Evolutionary conservation across 306 rosid species (phyloP).

Genomic region (Cucurbita moschata): DNA sequence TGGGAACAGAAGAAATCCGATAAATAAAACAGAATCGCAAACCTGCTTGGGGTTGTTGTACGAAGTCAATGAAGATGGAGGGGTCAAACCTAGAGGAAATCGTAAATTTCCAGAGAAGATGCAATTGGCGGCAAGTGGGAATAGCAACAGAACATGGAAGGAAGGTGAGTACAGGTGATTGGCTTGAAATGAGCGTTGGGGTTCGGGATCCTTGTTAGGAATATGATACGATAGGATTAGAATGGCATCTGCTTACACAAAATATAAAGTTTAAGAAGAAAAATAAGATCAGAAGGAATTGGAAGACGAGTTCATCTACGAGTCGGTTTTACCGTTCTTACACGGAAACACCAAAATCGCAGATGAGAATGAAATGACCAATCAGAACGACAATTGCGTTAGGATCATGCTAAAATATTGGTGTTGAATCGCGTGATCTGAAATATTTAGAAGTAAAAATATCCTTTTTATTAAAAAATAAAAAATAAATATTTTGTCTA

Average conservation of each 20-base stretch:
- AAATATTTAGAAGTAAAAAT: not conserved
- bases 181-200: not conserved
- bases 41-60: not conserved
- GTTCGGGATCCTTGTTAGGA: not conserved
- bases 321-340: not conserved
- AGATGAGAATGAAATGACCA: not conserved
- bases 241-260: not conserved
- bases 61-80: not conserved
- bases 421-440: not conserved
- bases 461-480: too few relatives aligned
- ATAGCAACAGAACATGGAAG: not conserved
- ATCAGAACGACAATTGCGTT: not conserved
- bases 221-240: not conserved
- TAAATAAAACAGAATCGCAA: not conserved
- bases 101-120: not conserved
- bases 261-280: not conserved
- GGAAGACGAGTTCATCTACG: not conserved
- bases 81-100: not conserved
- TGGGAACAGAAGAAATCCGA: not conserved
- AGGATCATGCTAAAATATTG: not conserved
- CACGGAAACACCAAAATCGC: not conserved
- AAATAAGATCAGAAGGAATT: not conserved
- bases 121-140: not conserved
- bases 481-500: not conserved
- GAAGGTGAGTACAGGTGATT: not conserved